phyloP scores from a whole-genome alignment of 805 yeast genomes.

The Pichia membranifaciens region DNA sequence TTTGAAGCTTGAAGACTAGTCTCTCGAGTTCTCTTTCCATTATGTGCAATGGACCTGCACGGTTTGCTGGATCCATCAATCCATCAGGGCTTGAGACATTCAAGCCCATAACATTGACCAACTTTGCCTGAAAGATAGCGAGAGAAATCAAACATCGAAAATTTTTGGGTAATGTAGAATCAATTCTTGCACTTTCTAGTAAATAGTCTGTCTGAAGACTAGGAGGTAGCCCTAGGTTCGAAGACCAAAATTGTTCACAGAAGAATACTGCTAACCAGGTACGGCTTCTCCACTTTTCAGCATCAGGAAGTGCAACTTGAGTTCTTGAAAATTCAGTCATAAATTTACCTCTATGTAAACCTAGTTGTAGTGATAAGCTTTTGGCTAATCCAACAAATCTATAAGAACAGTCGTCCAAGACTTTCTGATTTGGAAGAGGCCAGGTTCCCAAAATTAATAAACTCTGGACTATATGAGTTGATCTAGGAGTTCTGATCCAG shows the following conservation, averaged over 20 bases:
- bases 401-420: conserved; percentile 85
- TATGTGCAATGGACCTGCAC: conserved; percentile 75
- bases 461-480: conserved; percentile 91
- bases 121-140: conserved; percentile 76
- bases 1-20: conserved; percentile 56
- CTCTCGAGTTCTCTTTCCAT: conserved; percentile 74
- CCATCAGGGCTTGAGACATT: conserved; percentile 86
- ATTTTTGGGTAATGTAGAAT: conserved; percentile 56
- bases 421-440: conserved; percentile 92
- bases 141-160: conserved; percentile 68
- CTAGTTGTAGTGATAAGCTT: conserved; percentile 75
- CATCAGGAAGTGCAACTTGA: conserved; percentile 82
- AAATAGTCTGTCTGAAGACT: conserved; percentile 77
- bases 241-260: conserved; percentile 87
- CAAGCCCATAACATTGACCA: conserved; percentile 81
- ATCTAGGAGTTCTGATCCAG: conserved; percentile 89
- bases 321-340: conserved; percentile 86
- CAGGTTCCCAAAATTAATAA: conserved; percentile 76
- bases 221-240: conserved; percentile 82
- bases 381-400: conserved; percentile 86
- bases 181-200: conserved; percentile 71
- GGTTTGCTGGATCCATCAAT: conserved; percentile 70
- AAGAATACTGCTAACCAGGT: conserved; percentile 88
- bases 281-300: conserved; percentile 90
- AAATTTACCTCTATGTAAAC: conserved; percentile 87